These are phyloP conservation scores for Saccharomycopsis synnaedendra DNA, from an alignment of 805 yeast genomes.

Conservation along the genomic window DNA sequence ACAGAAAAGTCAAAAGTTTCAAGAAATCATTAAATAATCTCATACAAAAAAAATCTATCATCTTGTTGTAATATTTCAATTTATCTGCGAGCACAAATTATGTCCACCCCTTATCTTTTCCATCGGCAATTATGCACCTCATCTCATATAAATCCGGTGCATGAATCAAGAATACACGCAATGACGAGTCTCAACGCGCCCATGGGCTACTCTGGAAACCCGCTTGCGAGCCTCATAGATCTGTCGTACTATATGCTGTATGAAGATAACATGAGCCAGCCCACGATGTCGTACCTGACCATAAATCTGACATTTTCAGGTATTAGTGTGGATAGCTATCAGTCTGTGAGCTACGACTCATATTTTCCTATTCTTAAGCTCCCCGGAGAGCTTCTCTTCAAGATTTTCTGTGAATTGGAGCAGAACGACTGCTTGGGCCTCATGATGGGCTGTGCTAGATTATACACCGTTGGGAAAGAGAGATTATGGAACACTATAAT, in stretches of 20 bases:
- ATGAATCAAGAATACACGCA: too few species aligned
- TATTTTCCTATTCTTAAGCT: constrained; percentile 2
- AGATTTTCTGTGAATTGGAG: neutral
- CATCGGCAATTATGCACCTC: too few species aligned
- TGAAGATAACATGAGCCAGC: neutral
- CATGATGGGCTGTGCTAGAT: constrained; percentile 1
- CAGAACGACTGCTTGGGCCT: constrained; percentile 8
- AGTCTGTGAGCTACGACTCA: neutral
- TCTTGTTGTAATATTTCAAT: too few species aligned
- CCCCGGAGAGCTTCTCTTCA: constrained; percentile 4
- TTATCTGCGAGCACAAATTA: too few species aligned
- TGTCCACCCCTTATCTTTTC: too few species aligned
- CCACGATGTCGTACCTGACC: neutral
- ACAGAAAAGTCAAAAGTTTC: too few species aligned
- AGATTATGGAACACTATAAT: constrained; percentile 6
- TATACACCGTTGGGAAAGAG: neutral
- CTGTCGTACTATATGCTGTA: neutral
- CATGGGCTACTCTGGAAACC: constrained; percentile 10
- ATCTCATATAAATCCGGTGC: too few species aligned
- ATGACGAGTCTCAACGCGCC: constrained; percentile 11
- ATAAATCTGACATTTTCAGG: neutral
- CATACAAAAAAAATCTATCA: too few species aligned
- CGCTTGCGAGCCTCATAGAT: constrained; percentile 1
- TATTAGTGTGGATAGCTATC: neutral
- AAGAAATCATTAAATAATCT: too few species aligned